Evolutionary conservation across 208 protist genomes (phyloP).

Genomic region (Trypanosoma theileri): DNA sequence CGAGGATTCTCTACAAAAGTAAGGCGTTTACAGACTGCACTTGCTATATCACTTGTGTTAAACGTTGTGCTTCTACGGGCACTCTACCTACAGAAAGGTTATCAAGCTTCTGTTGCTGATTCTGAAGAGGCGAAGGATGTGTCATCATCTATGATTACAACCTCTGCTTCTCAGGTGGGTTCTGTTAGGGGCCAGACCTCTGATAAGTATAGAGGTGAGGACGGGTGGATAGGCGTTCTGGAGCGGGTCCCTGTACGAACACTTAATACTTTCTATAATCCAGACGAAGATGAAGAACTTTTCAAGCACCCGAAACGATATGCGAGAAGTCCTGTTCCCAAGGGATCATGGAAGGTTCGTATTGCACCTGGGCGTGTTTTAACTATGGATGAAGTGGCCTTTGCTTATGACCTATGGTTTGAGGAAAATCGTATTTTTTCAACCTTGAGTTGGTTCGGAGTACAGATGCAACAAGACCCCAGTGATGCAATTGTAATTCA

Average conservation of each 20-base stretch:
- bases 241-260: constrained; percentile 1
- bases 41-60: neutral
- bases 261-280: constrained; percentile 24
- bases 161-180: neutral
- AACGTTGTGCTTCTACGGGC: neutral
- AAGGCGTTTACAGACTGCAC: neutral
- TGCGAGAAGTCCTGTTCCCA: constrained; percentile 20
- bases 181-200: neutral
- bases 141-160: neutral
- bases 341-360: constrained; percentile 18
- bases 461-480: constrained; percentile 21
- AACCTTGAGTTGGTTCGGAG: constrained; percentile 18
- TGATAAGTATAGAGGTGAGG: neutral
- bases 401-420: constrained; percentile 19
- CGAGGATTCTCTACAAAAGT: neutral
- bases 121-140: neutral
- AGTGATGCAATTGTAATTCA: constrained; percentile 29
- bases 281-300: constrained; percentile 15
- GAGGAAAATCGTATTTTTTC: constrained; percentile 23
- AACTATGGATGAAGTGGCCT: constrained; percentile 25
- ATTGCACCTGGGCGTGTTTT: constrained; percentile 13
- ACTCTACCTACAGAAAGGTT: neutral
- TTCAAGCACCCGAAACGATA: constrained; percentile 11
- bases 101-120: neutral
- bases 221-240: neutral